Evolutionary conservation across 306 rosid species (phyloP).

Genomic region (Rubus parviflorus): DNA sequence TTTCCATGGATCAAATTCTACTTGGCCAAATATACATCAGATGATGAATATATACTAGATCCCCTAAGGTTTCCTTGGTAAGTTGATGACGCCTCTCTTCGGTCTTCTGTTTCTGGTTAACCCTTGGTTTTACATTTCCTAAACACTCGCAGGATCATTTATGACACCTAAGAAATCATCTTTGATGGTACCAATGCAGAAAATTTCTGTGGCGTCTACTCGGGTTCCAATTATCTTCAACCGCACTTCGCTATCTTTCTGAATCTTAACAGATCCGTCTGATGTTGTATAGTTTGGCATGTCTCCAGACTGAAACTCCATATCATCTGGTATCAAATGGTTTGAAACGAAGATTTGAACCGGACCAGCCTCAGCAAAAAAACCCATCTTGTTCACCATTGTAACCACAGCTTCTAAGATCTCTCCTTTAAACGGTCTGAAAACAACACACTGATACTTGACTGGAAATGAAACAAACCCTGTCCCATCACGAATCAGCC

Average conservation of each 20-base stretch:
- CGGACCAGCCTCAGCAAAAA: slow-evolving; percentile 98
- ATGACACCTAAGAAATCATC: slow-evolving; percentile 99
- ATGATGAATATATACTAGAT: not conserved
- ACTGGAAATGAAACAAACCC: slow-evolving; percentile 95
- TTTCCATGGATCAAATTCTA: not conserved
- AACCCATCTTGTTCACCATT: slow-evolving; percentile 99
- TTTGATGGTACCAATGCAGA: slow-evolving; percentile 95
- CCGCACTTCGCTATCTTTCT: slow-evolving; percentile 96
- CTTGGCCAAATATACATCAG: not conserved
- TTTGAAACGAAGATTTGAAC: slow-evolving; percentile 96
- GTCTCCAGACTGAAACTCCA: slow-evolving; percentile 96
- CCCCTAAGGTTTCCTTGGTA: not conserved
- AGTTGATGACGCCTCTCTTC: not conserved
- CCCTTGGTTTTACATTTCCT: not conserved
- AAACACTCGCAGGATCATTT: slow-evolving; percentile 72
- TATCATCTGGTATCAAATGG: slow-evolving; percentile 97
- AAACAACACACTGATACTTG: slow-evolving; percentile 95
- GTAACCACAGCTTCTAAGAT: slow-evolving; percentile 94
- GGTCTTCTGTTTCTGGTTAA: not conserved
- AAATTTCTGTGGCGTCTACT: slow-evolving; percentile 97
- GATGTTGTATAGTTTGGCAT: slow-evolving; percentile 95
- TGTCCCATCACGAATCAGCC: slow-evolving; percentile 89
- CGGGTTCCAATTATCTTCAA: slow-evolving; percentile 94
- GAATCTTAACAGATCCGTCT: slow-evolving; percentile 97
- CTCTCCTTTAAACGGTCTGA: slow-evolving; percentile 96